phyloP scores from a whole-genome alignment of 306 rosid genomes.

The Prunus salicina region DNA sequence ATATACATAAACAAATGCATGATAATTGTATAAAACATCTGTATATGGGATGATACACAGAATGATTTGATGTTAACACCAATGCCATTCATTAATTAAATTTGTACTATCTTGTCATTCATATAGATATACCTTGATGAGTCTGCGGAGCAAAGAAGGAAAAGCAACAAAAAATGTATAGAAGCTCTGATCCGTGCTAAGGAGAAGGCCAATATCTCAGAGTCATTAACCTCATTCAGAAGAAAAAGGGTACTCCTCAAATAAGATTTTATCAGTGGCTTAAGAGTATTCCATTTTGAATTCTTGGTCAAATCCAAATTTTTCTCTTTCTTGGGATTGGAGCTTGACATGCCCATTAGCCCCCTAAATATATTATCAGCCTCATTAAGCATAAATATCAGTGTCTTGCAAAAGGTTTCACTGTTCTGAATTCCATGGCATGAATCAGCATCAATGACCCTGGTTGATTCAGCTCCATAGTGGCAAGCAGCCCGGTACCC shows the following conservation, averaged over 20 bases:
- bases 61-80: not conserved
- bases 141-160: conserved; percentile 60
- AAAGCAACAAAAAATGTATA: conserved; percentile 55
- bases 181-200: conserved; percentile 67
- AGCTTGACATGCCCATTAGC: conserved; percentile 52
- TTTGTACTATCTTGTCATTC: conserved; percentile 12
- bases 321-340: conserved; percentile 57
- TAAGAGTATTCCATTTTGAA: conserved; percentile 57
- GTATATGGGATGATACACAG: not conserved
- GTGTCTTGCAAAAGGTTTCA: conserved; percentile 54
- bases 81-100: not conserved
- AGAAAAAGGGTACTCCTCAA: conserved; percentile 73
- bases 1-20: not conserved
- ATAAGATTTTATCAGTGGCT: conserved; percentile 69
- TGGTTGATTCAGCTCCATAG: conserved; percentile 45
- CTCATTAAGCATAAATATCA: conserved; percentile 63
- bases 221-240: conserved; percentile 64
- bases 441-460: conserved; percentile 30
- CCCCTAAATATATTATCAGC: conserved; percentile 67
- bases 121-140: conserved; percentile 57
- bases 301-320: conserved; percentile 58
- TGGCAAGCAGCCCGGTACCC: conserved; percentile 75
- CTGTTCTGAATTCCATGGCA: conserved; percentile 46
- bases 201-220: conserved; percentile 66
- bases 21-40: not conserved